Conservation (phyloP, 2,329 filamentous ascomycete species). For the Colletotrichum sp. region DNA sequence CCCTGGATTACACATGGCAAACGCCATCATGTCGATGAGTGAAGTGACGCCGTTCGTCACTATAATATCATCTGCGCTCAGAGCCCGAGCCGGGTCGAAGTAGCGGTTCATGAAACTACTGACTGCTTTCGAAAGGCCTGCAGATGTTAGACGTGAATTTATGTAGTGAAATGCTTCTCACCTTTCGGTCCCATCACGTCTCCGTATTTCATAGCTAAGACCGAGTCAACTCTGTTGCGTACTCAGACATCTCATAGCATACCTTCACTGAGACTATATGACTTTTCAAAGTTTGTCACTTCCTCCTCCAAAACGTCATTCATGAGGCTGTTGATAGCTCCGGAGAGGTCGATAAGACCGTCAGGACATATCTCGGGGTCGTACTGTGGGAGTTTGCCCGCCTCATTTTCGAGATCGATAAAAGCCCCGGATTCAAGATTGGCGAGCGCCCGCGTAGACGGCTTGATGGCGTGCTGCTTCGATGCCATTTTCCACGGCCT, state of each 20-base stretch:
- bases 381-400: not conserved
- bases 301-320: not conserved
- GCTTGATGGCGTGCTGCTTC: not conserved
- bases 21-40: not conserved
- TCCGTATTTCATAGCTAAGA: not conserved
- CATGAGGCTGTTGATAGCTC: not conserved
- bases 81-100: not conserved
- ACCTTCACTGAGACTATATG: not conserved
- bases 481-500: not conserved
- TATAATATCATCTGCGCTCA: not conserved
- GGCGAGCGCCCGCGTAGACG: not conserved
- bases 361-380: not conserved
- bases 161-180: not conserved
- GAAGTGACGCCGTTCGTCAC: not conserved
- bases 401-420: not conserved
- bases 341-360: conserved; percentile 6
- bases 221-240: not conserved
- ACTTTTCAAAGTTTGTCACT: not conserved
- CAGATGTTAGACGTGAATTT: too few species aligned
- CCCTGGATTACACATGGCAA: not conserved
- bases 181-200: not conserved
- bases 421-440: not conserved
- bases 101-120: not conserved
- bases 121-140: not conserved
- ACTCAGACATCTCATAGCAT: not conserved